Base-by-base conservation (phyloP, 1,139 yeast genomes). In the Diutina sp. region DNA sequence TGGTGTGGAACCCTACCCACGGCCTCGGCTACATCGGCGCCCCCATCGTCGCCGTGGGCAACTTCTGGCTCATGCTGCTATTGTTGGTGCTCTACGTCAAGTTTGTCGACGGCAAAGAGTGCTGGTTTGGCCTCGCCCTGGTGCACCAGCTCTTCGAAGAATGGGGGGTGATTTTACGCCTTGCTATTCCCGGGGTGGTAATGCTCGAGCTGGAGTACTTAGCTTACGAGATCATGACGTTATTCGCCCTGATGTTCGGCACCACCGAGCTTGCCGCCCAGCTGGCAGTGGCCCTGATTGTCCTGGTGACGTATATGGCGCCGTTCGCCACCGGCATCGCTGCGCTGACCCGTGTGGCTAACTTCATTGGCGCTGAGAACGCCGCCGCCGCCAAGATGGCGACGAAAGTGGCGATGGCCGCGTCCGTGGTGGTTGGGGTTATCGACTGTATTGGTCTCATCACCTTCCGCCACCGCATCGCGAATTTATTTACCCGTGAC, bases 251-350 rank as follows among this genome's bases (percentile, higher is more conserved):
- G 30, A 56, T 61, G 3, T 61, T 61, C 48, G 64, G 64, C 16
- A 61, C 62, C 14, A 14, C 57, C 28, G 59, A 61, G 21, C 55
- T 61, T 52, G 64, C 64, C 16, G 62, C 64, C 16, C 64, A 61
- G 54, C 85, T 95, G 54, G 91, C 95, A 0, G 84, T 88, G 0
- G 84, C 95, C 6, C 85, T 95, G 5, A 76, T 89, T 55, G 91
- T 91, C 0, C 85, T 95, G 1, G 72, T 90, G 56, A 73, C 90
- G 0, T 90, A 87, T 64, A 90, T 89, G 86, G 77, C 88, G 12
- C 96, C 97, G n/a, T 90, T 90, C 74, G 93, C 97, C 0, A 81
- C 89, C 4, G 85, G 96, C 50, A 90, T 90, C 55, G 95, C 96
- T 0, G 78, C 91, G 0, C 85, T 95, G 0, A 90, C 96, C 0